These are phyloP conservation scores for Neltuma alba DNA, from an alignment of 306 rosid genomes.

Conservation along the genomic window DNA sequence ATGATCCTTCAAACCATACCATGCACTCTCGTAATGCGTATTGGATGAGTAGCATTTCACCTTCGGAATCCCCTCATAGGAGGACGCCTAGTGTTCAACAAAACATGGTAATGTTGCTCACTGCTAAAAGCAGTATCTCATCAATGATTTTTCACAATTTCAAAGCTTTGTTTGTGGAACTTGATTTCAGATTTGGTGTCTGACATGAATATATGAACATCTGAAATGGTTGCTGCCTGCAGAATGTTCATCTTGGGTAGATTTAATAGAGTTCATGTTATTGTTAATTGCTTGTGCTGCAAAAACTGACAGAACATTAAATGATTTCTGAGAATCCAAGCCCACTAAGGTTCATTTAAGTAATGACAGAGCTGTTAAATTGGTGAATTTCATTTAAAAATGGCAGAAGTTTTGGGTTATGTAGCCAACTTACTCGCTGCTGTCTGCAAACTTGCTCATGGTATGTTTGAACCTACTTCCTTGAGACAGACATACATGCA, in stretches of 20 bases:
- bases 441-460: too few species aligned
- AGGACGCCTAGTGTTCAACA: conserved; percentile 61
- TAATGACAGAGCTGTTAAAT: conserved; percentile 16
- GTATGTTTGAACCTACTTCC: too few species aligned
- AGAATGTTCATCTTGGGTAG: not conserved
- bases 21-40: conserved; percentile 54
- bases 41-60: conserved; percentile 75
- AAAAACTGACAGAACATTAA: not conserved
- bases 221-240: conserved; percentile 17
- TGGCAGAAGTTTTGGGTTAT: not conserved
- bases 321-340: not conserved
- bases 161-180: not conserved
- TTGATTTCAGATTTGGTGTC: not conserved
- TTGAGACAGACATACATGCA: too few species aligned
- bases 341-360: not conserved
- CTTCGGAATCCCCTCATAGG: conserved; percentile 92
- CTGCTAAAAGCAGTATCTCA: not conserved
- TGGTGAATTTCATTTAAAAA: conserved; percentile 2
- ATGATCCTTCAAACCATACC: conserved; percentile 63
- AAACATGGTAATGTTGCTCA: conserved; percentile 57
- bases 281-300: conserved; percentile 16
- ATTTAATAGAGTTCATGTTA: conserved; percentile 17
- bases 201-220: not conserved
- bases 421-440: not conserved
- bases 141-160: conserved; percentile 1